A percentile compares a stretch with the other conserved stretches of the same genome.
Evolutionary conservation across 345 rosid species (phyloP).

Genomic region (Brassica carinata): DNA sequence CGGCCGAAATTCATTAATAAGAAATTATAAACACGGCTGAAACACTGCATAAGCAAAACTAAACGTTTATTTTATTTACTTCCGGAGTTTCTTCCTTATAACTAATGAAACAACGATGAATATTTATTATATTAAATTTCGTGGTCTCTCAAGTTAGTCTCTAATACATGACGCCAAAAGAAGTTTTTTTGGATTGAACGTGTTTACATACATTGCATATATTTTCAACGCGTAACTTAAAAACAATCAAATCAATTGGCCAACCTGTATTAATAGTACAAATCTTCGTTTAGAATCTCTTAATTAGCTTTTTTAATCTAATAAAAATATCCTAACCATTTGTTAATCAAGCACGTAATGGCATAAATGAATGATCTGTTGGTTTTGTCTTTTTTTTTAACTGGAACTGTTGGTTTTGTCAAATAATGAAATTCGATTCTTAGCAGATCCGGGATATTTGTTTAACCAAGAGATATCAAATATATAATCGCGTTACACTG

Average conservation of each 20-base stretch:
- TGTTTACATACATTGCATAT: not conserved
- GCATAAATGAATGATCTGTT: conserved; percentile 22
- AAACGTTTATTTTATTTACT: not conserved
- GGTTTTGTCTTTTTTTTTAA: no score
- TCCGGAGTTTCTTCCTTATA: not conserved
- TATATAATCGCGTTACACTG: not conserved
- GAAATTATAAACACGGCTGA: conserved; percentile 15
- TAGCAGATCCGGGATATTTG: not conserved
- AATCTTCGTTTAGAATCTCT: not conserved
- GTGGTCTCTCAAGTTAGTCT: not conserved
- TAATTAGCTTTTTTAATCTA: not conserved
- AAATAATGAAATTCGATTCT: conserved; percentile 25
- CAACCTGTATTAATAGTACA: not conserved
- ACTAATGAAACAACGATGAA: not conserved
- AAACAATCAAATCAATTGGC: not conserved
- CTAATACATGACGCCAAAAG: not conserved
- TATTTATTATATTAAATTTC: not conserved
- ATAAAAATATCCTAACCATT: not conserved
- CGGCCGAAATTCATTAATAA: conserved; percentile 6
- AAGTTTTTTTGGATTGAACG: not conserved
- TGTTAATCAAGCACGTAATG: conserved; percentile 5
- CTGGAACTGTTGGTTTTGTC: not conserved
- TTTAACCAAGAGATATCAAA: not conserved
- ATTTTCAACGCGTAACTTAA: not conserved
- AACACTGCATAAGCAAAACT: not conserved